Base-by-base conservation (phyloP, 306 rosid species). In the Quercus gilva region DNA sequence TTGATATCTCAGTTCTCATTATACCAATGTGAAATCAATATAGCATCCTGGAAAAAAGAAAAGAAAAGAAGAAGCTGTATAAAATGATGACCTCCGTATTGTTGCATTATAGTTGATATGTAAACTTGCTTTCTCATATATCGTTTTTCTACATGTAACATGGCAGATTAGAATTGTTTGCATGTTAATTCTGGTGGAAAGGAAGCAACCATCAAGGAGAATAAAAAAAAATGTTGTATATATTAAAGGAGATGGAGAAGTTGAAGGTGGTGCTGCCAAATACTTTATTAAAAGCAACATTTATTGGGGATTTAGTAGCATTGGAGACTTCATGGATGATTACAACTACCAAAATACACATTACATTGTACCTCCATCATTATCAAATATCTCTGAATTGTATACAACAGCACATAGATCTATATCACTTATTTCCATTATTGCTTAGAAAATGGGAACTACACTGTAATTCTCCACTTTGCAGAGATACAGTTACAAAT, bases 91-190 rank as follows among this genome's bases (percentile, higher is more conserved):
- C 28, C 65, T 58, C 20, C 1, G 0, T 2, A 33, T 8, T 17
- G 59, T 67, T 49, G 18, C 1, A 2, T 26, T 23, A 11, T 74
- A 1, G 67, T 45, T 37, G 57, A 25, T 1, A 57, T 28, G 45
- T 52, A 67, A 51, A 4, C 29, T 83, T 74, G 25, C 80, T 60
- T 60, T 63, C 64, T 78, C 55, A 63, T 79, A 25, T 52, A 73
- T 64, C 6, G 57, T 76, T 55, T n/a, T 57, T 17, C 55, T 68
- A 13, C 21, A 5, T 74, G 55, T 74, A 14, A 80, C 26, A 12
- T 85, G 78, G 69, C 90, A 94, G 99, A 90, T 90, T 90, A 92
- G 31, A 90, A 63, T 84, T 94, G 97, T 85, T 80, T 86, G 79
- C 85, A 80, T 78, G 81, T 89, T 58, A 89, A 88, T 82, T 81